Evolutionary conservation across 257 asterid species (phyloP), one percentile per base, ranked within the genome.

Genomic region (Ehretia macrophylla): DNA sequence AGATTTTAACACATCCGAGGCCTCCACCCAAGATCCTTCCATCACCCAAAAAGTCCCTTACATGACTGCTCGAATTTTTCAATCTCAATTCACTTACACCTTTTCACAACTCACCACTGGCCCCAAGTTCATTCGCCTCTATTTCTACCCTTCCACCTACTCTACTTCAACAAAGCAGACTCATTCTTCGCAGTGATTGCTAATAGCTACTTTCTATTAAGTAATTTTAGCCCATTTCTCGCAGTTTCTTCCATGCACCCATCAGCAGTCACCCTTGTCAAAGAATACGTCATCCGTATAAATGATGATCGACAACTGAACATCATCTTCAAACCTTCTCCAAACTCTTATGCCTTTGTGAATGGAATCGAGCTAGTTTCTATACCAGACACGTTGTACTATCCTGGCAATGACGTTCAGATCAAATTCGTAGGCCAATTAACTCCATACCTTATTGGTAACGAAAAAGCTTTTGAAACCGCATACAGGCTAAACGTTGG

Each of bases 291-390:
- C 6, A 23, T 78, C 64, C 66, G 65, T 13, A 27, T 27, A 27
- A 52, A 20, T 11, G 58, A 64, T 5, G 73, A 58, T 9, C 18
- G 21, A 21, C 35, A 27, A 27, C 71, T 79, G 10, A 65, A 60
- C 21, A 1, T 85, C 0, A 76, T 83, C 10, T 83, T 86, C 56
- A 46, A 64, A 11, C 88, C 88, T 0, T 42, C 63, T 19, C 56
- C 63, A 1, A 55, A 74, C 16, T 80, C 95, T 0, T 69, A 40
- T 14, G 82, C 89, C 9, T 83, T 86, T 35, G 53, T 86, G 10
- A 86, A 86, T 38, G 95, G 91, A 37, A 77, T 86, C 11, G 93
- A 83, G 60, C 71, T 86, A 4, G 78, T 86, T 18, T 83, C 95
- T 0, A 52, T 72, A 11, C 87, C 87, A 0, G 56, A 77, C 3